phyloP scores from a whole-genome alignment of 2,329 filamentous ascomycete species.

The Pseudomassariella vexata region DNA sequence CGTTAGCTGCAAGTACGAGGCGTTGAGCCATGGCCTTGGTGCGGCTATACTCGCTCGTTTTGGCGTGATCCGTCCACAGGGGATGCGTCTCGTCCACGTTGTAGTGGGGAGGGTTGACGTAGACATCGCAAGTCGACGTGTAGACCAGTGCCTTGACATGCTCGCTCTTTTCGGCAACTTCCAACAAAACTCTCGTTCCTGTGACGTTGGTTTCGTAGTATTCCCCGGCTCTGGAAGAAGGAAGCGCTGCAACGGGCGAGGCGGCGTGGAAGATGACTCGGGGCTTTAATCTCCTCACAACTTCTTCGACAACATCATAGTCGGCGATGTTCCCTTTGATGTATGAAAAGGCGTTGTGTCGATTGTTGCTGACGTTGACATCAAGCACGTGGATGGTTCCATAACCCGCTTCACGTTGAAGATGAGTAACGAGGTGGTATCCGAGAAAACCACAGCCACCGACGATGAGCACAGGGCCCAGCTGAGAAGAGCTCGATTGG shows the following conservation, averaged over 20 bases:
- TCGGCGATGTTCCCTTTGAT: constrained; percentile 19
- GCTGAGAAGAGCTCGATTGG: too few relatives aligned
- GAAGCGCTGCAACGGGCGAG: constrained; percentile 21
- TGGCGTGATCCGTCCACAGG: constrained; percentile 16
- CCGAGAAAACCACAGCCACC: constrained; percentile 29
- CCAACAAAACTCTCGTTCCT: constrained; percentile 23
- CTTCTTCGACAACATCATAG: constrained; percentile 4
- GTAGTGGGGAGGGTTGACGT: constrained; percentile 18
- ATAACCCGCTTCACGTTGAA: constrained; percentile 15
- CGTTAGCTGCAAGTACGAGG: constrained; percentile 23
- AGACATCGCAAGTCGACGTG: constrained; percentile 23
- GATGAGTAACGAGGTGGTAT: constrained; percentile 22
- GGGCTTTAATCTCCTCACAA: constrained; percentile 19
- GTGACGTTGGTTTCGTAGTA: constrained; percentile 23
- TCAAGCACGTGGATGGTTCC: constrained; percentile 22
- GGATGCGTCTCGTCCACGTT: constrained; percentile 17
- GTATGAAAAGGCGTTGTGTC: constrained; percentile 17
- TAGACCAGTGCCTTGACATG: constrained; percentile 23
- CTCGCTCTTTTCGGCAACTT: constrained; percentile 11
- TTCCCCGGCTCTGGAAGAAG: constrained; percentile 9
- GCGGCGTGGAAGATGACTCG: constrained; percentile 25
- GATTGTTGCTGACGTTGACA: constrained; percentile 17
- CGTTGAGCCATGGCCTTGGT: constrained; percentile 27
- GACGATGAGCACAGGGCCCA: constrained; percentile 15
- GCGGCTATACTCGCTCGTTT: constrained; percentile 18